These are phyloP conservation scores for Pneumocystis wakefieldiae DNA, from an alignment of 1,139 yeast species.

Conservation along the genomic window DNA sequence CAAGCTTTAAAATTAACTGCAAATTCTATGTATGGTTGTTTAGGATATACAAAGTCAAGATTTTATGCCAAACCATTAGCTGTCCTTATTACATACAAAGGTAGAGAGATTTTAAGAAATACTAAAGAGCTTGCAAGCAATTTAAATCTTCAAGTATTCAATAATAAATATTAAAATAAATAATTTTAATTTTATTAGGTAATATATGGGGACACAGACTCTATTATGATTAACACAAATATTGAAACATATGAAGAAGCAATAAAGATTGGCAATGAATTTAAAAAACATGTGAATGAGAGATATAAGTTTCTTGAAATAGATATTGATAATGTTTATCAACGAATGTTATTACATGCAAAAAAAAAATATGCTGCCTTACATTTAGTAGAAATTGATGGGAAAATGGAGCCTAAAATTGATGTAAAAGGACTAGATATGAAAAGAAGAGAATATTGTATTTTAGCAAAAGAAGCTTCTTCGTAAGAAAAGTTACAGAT, in stretches of 20 bases:
- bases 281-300: constrained; percentile 75
- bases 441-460: constrained; percentile 94
- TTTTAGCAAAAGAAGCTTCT: constrained; percentile 77
- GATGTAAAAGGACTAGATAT: constrained; percentile 95
- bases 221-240: constrained; percentile 95
- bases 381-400: constrained; percentile 36
- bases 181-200: constrained; percentile 27
- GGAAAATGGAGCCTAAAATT: constrained; percentile 37
- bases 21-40: constrained; percentile 97
- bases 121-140: constrained; percentile 87
- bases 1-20: constrained; percentile 94
- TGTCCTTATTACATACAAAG: constrained; percentile 86
- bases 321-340: constrained; percentile 87
- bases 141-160: constrained; percentile 39
- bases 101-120: constrained; percentile 87
- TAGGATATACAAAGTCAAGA: constrained; percentile 81
- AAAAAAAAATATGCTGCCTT: constrained; percentile 97
- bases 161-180: neutral
- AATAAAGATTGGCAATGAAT: constrained; percentile 64
- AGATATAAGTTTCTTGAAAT: constrained; percentile 76
- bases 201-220: constrained; percentile 97
- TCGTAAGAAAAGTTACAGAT: constrained; percentile 15
- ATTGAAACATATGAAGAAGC: constrained; percentile 58
- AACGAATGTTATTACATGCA: constrained; percentile 73
- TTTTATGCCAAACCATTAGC: constrained; percentile 95